These are phyloP conservation scores for Globisporangium cystogenes DNA, from an alignment of 352 stramenopile species.

Conservation along the genomic window DNA sequence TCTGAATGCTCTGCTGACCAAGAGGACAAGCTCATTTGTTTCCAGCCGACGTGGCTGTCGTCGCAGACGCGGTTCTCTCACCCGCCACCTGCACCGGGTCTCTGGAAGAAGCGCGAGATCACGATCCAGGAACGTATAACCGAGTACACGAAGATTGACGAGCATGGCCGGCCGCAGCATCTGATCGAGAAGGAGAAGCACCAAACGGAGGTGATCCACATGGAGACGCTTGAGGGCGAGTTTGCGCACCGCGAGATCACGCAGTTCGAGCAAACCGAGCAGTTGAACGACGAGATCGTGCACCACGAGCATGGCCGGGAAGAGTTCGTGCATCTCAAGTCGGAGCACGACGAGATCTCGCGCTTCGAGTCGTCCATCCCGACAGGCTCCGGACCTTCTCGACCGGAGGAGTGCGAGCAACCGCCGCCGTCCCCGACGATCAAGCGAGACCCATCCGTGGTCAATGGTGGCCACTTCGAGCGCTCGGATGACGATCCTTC, in stretches of 20 bases:
- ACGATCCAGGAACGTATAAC: constrained; percentile 85
- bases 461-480: not conserved
- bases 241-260: constrained; percentile 83
- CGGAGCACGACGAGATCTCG: constrained; percentile 76
- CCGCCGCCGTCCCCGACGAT: constrained; percentile 67
- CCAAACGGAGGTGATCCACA: constrained; percentile 81
- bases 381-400: constrained; percentile 8
- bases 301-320: constrained; percentile 73
- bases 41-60: constrained; percentile 34
- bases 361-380: constrained; percentile 77
- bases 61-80: constrained; percentile 28
- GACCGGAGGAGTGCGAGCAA: constrained; percentile 69
- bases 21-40: constrained; percentile 30
- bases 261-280: constrained; percentile 80
- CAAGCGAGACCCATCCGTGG: constrained; percentile 59
- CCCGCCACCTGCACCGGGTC: constrained; percentile 46
- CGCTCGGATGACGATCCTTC: not conserved
- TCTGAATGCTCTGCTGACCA: not conserved
- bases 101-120: constrained; percentile 87
- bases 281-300: constrained; percentile 80
- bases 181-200: constrained; percentile 83
- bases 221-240: constrained; percentile 72
- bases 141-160: constrained; percentile 88
- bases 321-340: constrained; percentile 84
- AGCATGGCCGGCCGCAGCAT: constrained; percentile 61